These are phyloP conservation scores for Gossypium laxum DNA, from an alignment of 441 rosid genomes.

Conservation along the genomic window DNA sequence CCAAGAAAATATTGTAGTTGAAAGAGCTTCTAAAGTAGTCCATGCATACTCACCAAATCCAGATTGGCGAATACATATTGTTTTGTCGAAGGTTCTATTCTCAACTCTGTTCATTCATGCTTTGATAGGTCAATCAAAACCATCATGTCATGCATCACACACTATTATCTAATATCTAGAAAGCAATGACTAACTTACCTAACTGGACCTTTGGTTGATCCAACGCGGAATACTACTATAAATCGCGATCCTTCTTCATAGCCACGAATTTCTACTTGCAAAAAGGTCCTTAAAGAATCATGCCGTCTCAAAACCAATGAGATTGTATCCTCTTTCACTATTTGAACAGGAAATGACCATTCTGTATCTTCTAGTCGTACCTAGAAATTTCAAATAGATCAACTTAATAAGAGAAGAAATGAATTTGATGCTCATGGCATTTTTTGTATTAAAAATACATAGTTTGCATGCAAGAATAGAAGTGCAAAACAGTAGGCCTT, in stretches of 20 bases:
- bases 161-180: not conserved
- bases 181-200: conserved; percentile 39
- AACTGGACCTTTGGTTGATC: conserved; percentile 73
- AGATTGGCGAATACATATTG: conserved; percentile 69
- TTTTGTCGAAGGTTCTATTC: conserved; percentile 60
- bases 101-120: conserved; percentile 54
- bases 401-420: not conserved
- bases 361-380: conserved; percentile 68
- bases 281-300: conserved; percentile 42
- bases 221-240: conserved; percentile 81
- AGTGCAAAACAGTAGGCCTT: not conserved
- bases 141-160: not conserved
- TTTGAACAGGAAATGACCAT: conserved; percentile 89
- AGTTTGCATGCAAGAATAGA: too few relatives aligned
- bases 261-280: conserved; percentile 88
- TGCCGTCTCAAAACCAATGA: conserved; percentile 57
- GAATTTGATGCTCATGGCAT: not conserved
- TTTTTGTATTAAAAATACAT: not conserved
- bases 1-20: conserved; percentile 74
- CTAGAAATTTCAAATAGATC: conserved; percentile 30
- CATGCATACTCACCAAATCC: conserved; percentile 80
- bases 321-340: conserved; percentile 77
- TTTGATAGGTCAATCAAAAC: conserved; percentile 18
- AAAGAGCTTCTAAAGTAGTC: conserved; percentile 60
- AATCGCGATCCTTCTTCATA: conserved; percentile 99